phyloP scores from a whole-genome alignment of 495 filamentous ascomycete genomes.

The Melanomma pulvis-pyrius region DNA sequence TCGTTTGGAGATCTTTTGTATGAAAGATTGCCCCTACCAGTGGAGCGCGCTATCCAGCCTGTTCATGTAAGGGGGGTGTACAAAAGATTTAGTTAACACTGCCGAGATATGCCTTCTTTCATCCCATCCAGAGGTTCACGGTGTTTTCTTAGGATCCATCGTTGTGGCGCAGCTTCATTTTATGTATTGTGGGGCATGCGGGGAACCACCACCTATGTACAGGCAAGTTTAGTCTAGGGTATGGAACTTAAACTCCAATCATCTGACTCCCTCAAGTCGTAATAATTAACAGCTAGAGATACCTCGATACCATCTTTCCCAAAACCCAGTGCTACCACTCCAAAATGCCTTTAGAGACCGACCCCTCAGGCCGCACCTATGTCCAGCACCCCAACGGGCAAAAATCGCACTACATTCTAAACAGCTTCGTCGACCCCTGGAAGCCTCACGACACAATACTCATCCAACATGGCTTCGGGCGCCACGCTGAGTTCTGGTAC shows the following conservation, averaged over 20 bases:
- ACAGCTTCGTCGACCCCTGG: constrained; percentile 34
- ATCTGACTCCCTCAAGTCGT: too few species aligned
- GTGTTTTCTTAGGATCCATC: too few species aligned
- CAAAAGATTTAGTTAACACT: too few species aligned
- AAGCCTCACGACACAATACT: constrained; percentile 37
- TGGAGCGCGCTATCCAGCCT: too few species aligned
- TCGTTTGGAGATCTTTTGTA: too few species aligned
- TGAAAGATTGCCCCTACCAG: too few species aligned
- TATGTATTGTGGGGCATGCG: constrained; percentile 1
- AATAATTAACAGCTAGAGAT: neutral
- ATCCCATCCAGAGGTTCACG: too few species aligned
- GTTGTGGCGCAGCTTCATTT: neutral
- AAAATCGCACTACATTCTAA: constrained; percentile 26
- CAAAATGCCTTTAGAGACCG: constrained; percentile 22
- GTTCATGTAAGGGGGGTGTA: too few species aligned
- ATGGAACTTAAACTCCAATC: too few species aligned
- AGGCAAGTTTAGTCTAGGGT: too few species aligned
- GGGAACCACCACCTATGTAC: neutral
- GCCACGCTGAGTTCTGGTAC: constrained; percentile 38
- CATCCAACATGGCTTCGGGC: constrained; percentile 38
- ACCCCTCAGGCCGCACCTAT: constrained; percentile 21
- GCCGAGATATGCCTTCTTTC: too few species aligned
- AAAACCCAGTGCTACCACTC: neutral
- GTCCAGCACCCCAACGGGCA: constrained; percentile 27
- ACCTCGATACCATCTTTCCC: too few species aligned